Base-by-base conservation (phyloP, 768 basidiomycete species). In the Boletus vermiculosoides region DNA sequence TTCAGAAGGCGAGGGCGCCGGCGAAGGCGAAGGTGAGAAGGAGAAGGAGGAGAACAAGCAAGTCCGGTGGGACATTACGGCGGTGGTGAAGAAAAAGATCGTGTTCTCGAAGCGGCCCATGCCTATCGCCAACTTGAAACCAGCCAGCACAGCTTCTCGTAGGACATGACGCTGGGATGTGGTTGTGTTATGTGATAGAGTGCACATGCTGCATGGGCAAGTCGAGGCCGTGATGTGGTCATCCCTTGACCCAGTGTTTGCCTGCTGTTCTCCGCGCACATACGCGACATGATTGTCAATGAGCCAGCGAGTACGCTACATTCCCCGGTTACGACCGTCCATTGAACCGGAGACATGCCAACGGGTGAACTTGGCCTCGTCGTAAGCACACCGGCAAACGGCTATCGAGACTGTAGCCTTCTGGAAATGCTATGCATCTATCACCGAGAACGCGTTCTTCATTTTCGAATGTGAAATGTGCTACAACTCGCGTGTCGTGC, bases 51-150 rank as follows among this genome's bases (percentile, higher is more conserved):
- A 25, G 46, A 36, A 48, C 31, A 37, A 45, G 48, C 40, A 58
- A 31, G 58, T 73, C 36, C 75, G 70, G 44, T 92, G 88, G 85
- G 77, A 83, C 44, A 76, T 90, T 28, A 70, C 82, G 11, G 88
- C 88, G 3, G 72, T 94, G 46, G 85, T 94, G 42, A 91, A 84
- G 73, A 82, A 84, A 59, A 94, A 94, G 68, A 83, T 94, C 30
- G 78, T 91, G 15, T 94, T 94, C 66, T 80, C 88, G 39, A 93
- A 90, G 66, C 76, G 92, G 42, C 92, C 90, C 0, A 90, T 90
- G 80, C 91, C 90, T 1, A 77, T 91, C 41, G 75, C 79, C 46
- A 73, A n/a, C n/a, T n/a, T n/a, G n/a, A n/a, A 71, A 48, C 66
- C 60, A 2, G 63, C 48, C 22, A 68, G 62, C 60, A 54, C 60